A percentile compares a stretch with the other conserved stretches of the same genome.
Evolutionary conservation across 257 asterid species (phyloP).

Genomic region (Rehmannia glutinosa): DNA sequence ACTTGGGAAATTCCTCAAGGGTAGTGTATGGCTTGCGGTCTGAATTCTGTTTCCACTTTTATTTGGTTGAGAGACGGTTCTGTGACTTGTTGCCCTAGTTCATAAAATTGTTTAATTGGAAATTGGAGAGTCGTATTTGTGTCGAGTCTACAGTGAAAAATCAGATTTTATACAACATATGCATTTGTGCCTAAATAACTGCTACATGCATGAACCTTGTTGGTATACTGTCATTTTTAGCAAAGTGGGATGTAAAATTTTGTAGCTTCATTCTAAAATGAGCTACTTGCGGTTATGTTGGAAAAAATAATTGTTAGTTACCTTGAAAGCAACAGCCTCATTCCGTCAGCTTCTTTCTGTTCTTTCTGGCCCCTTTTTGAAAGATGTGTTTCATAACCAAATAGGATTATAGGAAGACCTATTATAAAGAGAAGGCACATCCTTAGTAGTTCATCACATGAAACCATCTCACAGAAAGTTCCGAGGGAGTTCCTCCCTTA

Average conservation of each 20-base stretch:
- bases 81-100: background rate
- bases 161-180: background rate
- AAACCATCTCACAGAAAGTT: background rate
- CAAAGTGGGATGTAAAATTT: background rate
- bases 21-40: conserved; percentile 35
- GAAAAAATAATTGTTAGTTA: background rate
- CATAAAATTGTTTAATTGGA: conserved; percentile 3
- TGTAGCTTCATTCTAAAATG: background rate
- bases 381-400: background rate
- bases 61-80: conserved; percentile 8
- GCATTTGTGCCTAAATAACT: background rate
- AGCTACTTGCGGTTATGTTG: conserved; percentile 4
- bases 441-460: background rate
- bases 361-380: background rate
- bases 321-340: background rate
- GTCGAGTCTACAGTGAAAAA: background rate
- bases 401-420: background rate
- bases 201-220: background rate
- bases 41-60: background rate
- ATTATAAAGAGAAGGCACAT: background rate
- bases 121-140: background rate
- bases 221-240: background rate
- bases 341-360: background rate
- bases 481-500: background rate
- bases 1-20: conserved; percentile 99